Base-by-base conservation (phyloP, 257 asterid species). In the Capsicum chinense region DNA sequence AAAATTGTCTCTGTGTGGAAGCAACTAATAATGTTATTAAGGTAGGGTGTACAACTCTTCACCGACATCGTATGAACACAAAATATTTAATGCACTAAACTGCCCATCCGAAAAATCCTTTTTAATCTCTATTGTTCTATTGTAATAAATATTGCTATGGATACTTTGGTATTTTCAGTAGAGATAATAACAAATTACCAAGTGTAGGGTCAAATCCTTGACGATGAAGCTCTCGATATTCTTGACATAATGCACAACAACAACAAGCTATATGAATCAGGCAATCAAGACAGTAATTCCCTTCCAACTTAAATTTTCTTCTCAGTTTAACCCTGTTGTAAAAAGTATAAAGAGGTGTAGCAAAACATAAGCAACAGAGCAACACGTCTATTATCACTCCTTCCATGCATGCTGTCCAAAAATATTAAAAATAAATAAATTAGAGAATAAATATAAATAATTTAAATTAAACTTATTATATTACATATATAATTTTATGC, bases 161-260 rank as follows among this genome's bases (percentile, higher is more conserved):
- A 6, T 54, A 54, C 12, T 54, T 54, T 54, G 16, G 57, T 5
- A 6, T 44, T 44, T 50, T 50, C 12, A 9, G 0, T 0, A 9
- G 39, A 62, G 0, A 39, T 17, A 56, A 59, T 9, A 21, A 47
- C 35, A 13, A 48, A 6, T 83, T 85, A 88, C 89, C 90, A 39
- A 86, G 79, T 54, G 83, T 66, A 60, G 89, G 89, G 84, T 88
- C 89, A 35, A 76, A 86, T 63, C 90, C 90, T 14, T 70, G 89
- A 83, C 74, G 85, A 64, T 88, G 80, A 17, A 86, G 90, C 84
- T 88, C 88, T 2, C 88, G 85, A 69, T 88, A 86, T 62, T 84
- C 89, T 88, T 88, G 90, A 21, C 90, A 88, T 9, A 88, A 82
- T 3, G 89, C 88, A 79, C 89, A 87, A 58, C 3, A 59, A 81